Percentiles rank a stretch among this genome's conserved stretches.
These are phyloP conservation scores for Trypanosoma scelopori DNA, from an alignment of 208 protist genomes.

Conservation along the genomic window DNA sequence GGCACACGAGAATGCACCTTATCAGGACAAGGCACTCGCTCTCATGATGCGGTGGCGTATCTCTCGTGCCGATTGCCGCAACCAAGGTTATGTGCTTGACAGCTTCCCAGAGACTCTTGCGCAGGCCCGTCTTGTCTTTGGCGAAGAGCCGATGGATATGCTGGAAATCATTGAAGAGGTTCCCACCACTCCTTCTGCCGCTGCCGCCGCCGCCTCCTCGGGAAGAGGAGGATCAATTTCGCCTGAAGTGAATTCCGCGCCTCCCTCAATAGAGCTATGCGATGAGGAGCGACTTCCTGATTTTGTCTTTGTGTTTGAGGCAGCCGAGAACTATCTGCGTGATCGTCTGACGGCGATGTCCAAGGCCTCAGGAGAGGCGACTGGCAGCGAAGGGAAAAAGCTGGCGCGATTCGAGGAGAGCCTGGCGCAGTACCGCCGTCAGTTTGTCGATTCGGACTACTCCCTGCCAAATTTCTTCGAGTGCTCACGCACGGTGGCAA, in stretches of 20 bases:
- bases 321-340: slow-evolving; percentile 73
- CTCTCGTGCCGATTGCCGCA: slow-evolving; percentile 70
- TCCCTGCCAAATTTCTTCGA: slow-evolving; percentile 81
- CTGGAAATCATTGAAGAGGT: slow-evolving; percentile 83
- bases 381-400: slow-evolving; percentile 28
- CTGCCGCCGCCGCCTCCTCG: neutral
- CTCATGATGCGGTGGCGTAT: slow-evolving; percentile 90
- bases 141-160: slow-evolving; percentile 38
- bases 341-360: slow-evolving; percentile 56
- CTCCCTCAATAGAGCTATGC: slow-evolving; percentile 37
- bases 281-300: slow-evolving; percentile 68
- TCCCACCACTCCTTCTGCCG: slow-evolving; percentile 18
- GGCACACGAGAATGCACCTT: slow-evolving; percentile 64
- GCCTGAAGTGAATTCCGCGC: slow-evolving; percentile 17
- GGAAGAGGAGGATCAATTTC: slow-evolving; percentile 23
- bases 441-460: slow-evolving; percentile 66
- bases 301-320: slow-evolving; percentile 77
- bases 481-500: slow-evolving; percentile 51
- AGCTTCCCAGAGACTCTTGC: slow-evolving; percentile 87
- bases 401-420: slow-evolving; percentile 64
- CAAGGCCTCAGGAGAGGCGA: neutral
- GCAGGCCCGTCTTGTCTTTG: slow-evolving; percentile 86
- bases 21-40: slow-evolving; percentile 81
- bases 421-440: slow-evolving; percentile 47
- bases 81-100: slow-evolving; percentile 93